A percentile compares a stretch with the other conserved stretches of the same genome.
Evolutionary conservation across 768 basidiomycete species (phyloP).

Genomic region (Tylopilus balloui): DNA sequence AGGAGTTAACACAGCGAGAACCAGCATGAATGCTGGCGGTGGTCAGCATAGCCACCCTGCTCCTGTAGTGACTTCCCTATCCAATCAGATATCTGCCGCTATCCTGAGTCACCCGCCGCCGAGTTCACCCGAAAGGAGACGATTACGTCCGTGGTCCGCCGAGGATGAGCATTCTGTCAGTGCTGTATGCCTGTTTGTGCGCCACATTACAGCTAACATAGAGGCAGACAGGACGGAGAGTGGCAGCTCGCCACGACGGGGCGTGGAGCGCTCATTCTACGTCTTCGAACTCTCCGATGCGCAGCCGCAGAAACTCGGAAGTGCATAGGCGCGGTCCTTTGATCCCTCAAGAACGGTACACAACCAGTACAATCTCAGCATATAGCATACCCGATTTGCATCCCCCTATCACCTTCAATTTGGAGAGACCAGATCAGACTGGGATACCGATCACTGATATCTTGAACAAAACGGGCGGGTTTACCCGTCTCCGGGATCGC

Average conservation of each 20-base stretch:
- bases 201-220: conserved; percentile 16
- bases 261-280: conserved; percentile 11
- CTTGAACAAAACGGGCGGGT: conserved; percentile 46
- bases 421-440: conserved; percentile 46
- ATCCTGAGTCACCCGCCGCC: conserved; percentile 11
- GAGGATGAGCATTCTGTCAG: conserved; percentile 11
- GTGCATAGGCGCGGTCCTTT: conserved; percentile 16
- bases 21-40: neutral
- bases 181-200: conserved; percentile 5
- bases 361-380: conserved; percentile 8
- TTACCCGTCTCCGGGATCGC: conserved; percentile 45
- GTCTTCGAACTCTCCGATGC: conserved; percentile 1
- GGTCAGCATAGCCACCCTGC: conserved; percentile 19
- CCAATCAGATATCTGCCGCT: conserved; percentile 5
- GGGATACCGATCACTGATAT: conserved; percentile 64
- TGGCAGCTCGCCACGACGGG: conserved; percentile 14
- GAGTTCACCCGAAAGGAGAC: conserved; percentile 21
- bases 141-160: conserved; percentile 6
- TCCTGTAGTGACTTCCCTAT: conserved; percentile 12
- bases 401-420: conserved; percentile 54
- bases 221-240: conserved; percentile 16
- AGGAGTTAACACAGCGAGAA: conserved; percentile 9
- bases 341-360: conserved; percentile 26
- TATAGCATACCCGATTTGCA: conserved; percentile 33
- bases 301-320: neutral